These are phyloP conservation scores for Lathyrus tuberosus DNA, from an alignment of 306 rosid species.

Conservation along the genomic window DNA sequence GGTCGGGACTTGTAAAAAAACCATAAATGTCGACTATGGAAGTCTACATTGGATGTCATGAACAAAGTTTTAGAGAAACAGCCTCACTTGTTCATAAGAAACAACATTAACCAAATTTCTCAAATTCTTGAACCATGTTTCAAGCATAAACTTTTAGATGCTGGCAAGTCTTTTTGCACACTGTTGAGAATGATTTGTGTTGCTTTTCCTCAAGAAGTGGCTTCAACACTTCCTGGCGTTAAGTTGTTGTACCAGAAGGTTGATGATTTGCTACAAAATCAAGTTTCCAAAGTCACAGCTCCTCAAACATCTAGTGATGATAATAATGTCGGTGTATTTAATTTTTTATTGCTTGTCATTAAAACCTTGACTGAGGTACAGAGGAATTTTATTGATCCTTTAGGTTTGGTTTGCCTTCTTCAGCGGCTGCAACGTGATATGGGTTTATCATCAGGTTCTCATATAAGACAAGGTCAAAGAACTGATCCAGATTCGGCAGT, in stretches of 20 bases:
- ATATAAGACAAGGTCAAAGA: constrained; percentile 87
- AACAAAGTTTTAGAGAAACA: constrained; percentile 99
- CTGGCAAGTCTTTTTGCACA: constrained; percentile 93
- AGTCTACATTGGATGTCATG: constrained; percentile 99
- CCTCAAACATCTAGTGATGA: constrained; percentile 85
- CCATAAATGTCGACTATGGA: too few species aligned
- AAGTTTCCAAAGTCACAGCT: constrained; percentile 63
- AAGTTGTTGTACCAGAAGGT: constrained; percentile 84
- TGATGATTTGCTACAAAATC: constrained; percentile 90
- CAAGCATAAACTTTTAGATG: constrained; percentile 88
- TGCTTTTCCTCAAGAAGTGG: constrained; percentile 90
- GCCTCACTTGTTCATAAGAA: constrained; percentile 91
- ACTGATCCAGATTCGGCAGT: constrained; percentile 89
- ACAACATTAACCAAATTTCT: constrained; percentile 92
- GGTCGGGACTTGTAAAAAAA: too few species aligned
- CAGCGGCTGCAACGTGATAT: constrained; percentile 93
- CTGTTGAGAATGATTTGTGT: constrained; percentile 92
- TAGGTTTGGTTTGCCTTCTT: constrained; percentile 78
- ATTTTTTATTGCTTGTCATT: constrained; percentile 86
- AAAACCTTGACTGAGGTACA: constrained; percentile 93
- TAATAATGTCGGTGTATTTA: constrained; percentile 69
- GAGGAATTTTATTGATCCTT: constrained; percentile 84
- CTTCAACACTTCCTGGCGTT: constrained; percentile 76
- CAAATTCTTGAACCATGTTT: constrained; percentile 99
- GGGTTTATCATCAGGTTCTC: constrained; percentile 86